Base-by-base conservation (phyloP, 371 early-diverging fungal species). In the Paraphysoderma sedebokerense region DNA sequence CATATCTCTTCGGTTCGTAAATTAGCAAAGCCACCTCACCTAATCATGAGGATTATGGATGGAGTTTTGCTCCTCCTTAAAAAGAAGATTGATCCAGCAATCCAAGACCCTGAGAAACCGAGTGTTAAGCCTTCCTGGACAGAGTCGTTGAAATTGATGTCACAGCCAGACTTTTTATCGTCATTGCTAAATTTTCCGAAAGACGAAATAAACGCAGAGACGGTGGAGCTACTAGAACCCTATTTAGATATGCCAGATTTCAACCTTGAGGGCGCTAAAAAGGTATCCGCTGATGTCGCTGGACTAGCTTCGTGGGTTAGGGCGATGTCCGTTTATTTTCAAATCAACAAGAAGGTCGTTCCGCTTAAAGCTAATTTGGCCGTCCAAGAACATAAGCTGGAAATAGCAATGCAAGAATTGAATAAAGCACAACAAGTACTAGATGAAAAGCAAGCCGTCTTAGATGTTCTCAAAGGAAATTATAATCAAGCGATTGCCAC, bases 31-130 rank as follows among this genome's bases (percentile, higher is more conserved):
- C 76, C 76, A 11, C 76, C 76, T 15, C 76, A 75, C 50, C 50
- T 75, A 41, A 68, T 75, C 48, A 75, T 75, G 76, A 56, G 76
- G 29, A 75, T 75, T 48, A 75, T 75, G 76, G 76, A 75, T 51
- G 67, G 70, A 53, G 76, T 75, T 51, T 36, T 67, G 26, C 45
- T 75, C 9, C 63, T 75, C 19, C 60, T 60, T 50, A 71, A 74
- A 49, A 51, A 64, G n/a, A 60, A 50, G 29, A 53, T 75, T 8
- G 74, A 72, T 48, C 32, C 60, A 1, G 56, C 68, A 8, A 49
- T 52, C 17, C 74, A 71, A 47, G 76, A 75, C 55, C 68, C 76
- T 4, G 76, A 73, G 29, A 58, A 59, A 49, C 71, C 76, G 3
- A 72, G 76, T 46, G 41, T 45, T 32, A 68, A 67, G 33, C 76